A percentile compares a stretch with the other conserved stretches of the same genome.
phyloP scores from a whole-genome alignment of 1,139 yeast genomes.

The Nakaseomyces uthaithaninus region DNA sequence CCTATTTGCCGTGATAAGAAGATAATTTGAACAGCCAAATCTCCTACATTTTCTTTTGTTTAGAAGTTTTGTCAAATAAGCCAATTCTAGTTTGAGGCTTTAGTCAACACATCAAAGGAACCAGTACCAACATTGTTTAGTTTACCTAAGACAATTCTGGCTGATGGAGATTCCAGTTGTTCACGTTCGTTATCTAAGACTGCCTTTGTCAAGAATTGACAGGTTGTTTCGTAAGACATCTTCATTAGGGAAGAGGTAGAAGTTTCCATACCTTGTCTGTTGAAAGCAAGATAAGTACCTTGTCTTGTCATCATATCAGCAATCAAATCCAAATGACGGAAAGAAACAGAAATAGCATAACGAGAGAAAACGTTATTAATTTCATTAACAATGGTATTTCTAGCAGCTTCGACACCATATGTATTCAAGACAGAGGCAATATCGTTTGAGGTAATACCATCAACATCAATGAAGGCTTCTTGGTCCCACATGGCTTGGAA shows the following conservation, averaged over 20 bases:
- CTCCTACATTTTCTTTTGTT: too few relatives aligned
- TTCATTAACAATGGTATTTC: constrained; percentile 94
- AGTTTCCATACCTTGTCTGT: constrained; percentile 95
- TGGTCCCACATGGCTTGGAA: constrained; percentile 98
- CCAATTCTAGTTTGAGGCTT: constrained; percentile 40
- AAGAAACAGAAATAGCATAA: constrained; percentile 88
- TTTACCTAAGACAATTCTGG: constrained; percentile 91
- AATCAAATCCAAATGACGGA: constrained; percentile 90
- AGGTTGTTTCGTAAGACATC: constrained; percentile 98
- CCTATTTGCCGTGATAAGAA: too few relatives aligned
- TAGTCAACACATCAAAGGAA: constrained; percentile 77
- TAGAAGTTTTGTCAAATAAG: too few relatives aligned
- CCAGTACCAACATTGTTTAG: constrained; percentile 94
- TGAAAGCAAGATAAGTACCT: constrained; percentile 93
- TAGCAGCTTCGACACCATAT: constrained; percentile 98
- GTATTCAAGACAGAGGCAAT: constrained; percentile 82
- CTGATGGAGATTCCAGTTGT: constrained; percentile 83
- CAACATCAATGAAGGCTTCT: constrained; percentile 82
- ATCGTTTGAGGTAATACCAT: constrained; percentile 85
- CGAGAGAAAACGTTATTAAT: constrained; percentile 93
- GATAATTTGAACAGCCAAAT: too few relatives aligned
- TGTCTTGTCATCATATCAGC: constrained; percentile 99
- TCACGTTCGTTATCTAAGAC: constrained; percentile 90
- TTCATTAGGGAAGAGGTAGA: constrained; percentile 95
- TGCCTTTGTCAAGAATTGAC: constrained; percentile 94